These are phyloP conservation scores for Boechera stricta DNA, from an alignment of 345 rosid genomes.

Conservation along the genomic window DNA sequence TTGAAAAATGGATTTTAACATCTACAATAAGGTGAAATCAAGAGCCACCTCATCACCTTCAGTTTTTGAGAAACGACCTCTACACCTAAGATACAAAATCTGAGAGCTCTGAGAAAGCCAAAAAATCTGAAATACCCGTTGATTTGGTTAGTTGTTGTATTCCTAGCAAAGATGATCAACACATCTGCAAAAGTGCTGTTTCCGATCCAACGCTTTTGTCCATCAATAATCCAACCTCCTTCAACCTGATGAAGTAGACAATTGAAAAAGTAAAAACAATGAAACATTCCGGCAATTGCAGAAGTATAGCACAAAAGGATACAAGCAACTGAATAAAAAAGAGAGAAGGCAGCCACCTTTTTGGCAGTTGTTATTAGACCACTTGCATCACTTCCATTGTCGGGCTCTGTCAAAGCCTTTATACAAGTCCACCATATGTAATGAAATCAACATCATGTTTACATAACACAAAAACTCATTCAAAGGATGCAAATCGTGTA, in stretches of 20 bases:
- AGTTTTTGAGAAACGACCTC: conserved; percentile 22
- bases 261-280: conserved; percentile 19
- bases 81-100: conserved; percentile 25
- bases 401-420: conserved; percentile 96
- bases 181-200: conserved; percentile 97
- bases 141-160: conserved; percentile 77
- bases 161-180: conserved; percentile 81
- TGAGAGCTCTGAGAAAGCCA: conserved; percentile 15
- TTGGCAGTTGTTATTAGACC: conserved; percentile 76
- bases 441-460: conserved; percentile 29
- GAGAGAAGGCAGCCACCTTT: conserved; percentile 57
- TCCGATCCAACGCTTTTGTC: conserved; percentile 99
- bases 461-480: neutral
- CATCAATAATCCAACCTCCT: conserved; percentile 91
- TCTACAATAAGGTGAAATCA: conserved; percentile 19
- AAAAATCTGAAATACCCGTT: conserved; percentile 66
- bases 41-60: conserved; percentile 31
- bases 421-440: conserved; percentile 23
- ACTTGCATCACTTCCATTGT: conserved; percentile 97
- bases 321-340: conserved; percentile 23
- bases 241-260: conserved; percentile 57
- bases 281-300: conserved; percentile 5
- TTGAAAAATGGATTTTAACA: conserved; percentile 5
- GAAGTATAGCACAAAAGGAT: conserved; percentile 8
- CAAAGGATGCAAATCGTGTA: conserved; percentile 16